These are phyloP conservation scores for Thalassiosira profunda DNA, from an alignment of 108 stramenopile species.

Conservation along the genomic window DNA sequence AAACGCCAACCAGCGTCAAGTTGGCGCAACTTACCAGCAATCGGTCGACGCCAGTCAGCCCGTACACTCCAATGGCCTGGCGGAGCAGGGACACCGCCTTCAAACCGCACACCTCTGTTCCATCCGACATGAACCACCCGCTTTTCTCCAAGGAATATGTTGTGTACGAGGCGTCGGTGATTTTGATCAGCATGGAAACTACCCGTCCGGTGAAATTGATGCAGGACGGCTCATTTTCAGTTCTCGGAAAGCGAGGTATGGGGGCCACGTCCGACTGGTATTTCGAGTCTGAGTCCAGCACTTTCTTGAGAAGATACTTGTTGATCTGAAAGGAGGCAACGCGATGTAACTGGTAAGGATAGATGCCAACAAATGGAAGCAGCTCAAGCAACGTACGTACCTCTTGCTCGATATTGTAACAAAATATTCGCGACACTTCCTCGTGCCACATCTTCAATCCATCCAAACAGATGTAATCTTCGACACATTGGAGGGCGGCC, in stretches of 20 bases:
- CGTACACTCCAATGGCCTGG: slow-evolving; percentile 56
- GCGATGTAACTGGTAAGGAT: too few relatives aligned
- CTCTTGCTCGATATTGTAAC: slow-evolving; percentile 66
- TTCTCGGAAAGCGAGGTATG: slow-evolving; percentile 51
- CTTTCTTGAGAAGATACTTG: slow-evolving; percentile 61
- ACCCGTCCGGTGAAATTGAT: slow-evolving; percentile 65
- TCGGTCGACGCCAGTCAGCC: slow-evolving; percentile 59
- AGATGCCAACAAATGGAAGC: not conserved
- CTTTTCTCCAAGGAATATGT: slow-evolving; percentile 53
- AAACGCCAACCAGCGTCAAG: too few relatives aligned
- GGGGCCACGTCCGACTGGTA: slow-evolving; percentile 56
- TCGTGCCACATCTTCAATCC: slow-evolving; percentile 70
- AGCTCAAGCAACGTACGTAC: slow-evolving; percentile 18
- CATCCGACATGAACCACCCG: slow-evolving; percentile 54
- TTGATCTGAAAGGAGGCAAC: slow-evolving; percentile 40
- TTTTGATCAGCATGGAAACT: slow-evolving; percentile 43
- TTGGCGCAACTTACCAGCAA: too few relatives aligned
- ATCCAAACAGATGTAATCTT: slow-evolving; percentile 64
- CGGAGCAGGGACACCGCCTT: slow-evolving; percentile 35
- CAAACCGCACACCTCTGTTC: slow-evolving; percentile 45
- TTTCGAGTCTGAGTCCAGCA: slow-evolving; percentile 46
- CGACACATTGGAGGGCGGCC: slow-evolving; percentile 56
- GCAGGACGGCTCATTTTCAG: slow-evolving; percentile 38
- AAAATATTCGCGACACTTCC: slow-evolving; percentile 58
- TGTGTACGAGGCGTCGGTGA: slow-evolving; percentile 51